phyloP scores from a whole-genome alignment of 768 basidiomycete species.

The Dictyophora rubrovolvata region DNA sequence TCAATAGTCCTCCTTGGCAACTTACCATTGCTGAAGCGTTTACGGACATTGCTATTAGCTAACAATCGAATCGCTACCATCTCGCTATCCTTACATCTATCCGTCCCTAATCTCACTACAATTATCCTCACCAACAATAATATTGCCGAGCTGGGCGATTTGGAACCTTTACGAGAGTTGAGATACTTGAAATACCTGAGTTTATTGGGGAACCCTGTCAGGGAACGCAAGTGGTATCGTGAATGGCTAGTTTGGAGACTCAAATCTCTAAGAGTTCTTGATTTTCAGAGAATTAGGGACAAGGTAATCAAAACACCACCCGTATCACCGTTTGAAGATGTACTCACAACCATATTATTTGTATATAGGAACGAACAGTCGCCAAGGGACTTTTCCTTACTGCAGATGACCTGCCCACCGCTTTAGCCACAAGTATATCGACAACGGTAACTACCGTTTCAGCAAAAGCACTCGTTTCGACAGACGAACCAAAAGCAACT shows the following conservation, averaged over 20 bases:
- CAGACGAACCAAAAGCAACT: conserved; percentile 67
- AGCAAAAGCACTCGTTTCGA: conserved; percentile 51
- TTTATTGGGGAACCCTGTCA: conserved; percentile 73
- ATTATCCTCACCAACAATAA: conserved; percentile 81
- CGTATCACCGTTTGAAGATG: not conserved
- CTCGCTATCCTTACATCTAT: conserved; percentile 72
- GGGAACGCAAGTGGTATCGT: conserved; percentile 92
- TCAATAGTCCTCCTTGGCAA: conserved; percentile 74
- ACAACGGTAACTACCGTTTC: conserved; percentile 59
- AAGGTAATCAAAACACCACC: conserved; percentile 43
- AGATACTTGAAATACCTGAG: conserved; percentile 65
- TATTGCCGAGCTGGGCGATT: conserved; percentile 69
- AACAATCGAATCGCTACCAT: conserved; percentile 85
- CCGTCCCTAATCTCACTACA: conserved; percentile 73
- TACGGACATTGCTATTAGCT: conserved; percentile 74
- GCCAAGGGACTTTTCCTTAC: conserved; percentile 73
- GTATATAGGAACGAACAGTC: conserved; percentile 62
- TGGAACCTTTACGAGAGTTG: conserved; percentile 73
- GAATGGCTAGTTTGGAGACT: conserved; percentile 90
- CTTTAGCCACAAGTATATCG: conserved; percentile 70
- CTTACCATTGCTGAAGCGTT: conserved; percentile 76
- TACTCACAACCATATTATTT: conserved; percentile 14
- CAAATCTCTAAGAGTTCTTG: conserved; percentile 80
- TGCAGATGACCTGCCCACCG: conserved; percentile 65
- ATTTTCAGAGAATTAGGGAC: conserved; percentile 91